Conservation (phyloP, 2,329 filamentous ascomycete genomes). For the Diaporthe aspalathi region DNA sequence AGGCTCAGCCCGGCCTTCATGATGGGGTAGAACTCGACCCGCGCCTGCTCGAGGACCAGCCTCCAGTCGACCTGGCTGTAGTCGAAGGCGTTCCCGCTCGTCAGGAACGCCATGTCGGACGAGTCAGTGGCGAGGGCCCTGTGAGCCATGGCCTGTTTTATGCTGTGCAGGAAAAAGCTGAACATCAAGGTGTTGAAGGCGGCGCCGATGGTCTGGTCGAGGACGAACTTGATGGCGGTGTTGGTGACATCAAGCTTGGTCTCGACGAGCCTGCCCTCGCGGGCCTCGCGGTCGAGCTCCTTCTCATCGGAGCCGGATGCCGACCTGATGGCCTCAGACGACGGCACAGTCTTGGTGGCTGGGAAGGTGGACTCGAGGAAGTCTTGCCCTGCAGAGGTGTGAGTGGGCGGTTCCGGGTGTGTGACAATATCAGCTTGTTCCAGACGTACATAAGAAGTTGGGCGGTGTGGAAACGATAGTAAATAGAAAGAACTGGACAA, state of each 20-base stretch:
- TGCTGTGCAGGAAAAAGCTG: slow-evolving; percentile 67
- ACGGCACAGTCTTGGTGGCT: slow-evolving; percentile 63
- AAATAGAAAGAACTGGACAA: slow-evolving; percentile 83
- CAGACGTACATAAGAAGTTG: slow-evolving; percentile 79
- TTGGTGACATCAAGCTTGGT: slow-evolving; percentile 70
- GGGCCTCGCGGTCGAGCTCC: slow-evolving; percentile 58
- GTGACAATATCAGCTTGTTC: background rate
- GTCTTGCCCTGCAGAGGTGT: slow-evolving; percentile 69
- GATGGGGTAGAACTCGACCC: slow-evolving; percentile 71
- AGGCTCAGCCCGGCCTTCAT: slow-evolving; percentile 77
- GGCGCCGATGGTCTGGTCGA: slow-evolving; percentile 77
- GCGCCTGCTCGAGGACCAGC: slow-evolving; percentile 56
- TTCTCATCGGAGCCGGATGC: slow-evolving; percentile 56
- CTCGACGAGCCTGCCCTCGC: slow-evolving; percentile 55
- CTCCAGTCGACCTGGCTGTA: slow-evolving; percentile 58
- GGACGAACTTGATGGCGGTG: slow-evolving; percentile 72
- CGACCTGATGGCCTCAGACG: slow-evolving; percentile 52
- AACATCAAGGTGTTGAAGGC: slow-evolving; percentile 74
- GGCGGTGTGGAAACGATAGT: slow-evolving; percentile 79
- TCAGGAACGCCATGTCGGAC: slow-evolving; percentile 48
- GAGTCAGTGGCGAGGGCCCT: slow-evolving; percentile 48
- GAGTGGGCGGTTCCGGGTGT: slow-evolving; percentile 7
- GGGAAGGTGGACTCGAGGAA: slow-evolving; percentile 82
- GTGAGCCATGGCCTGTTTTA: slow-evolving; percentile 62
- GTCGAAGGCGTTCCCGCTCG: slow-evolving; percentile 55